Conservation (phyloP, 176 grass and related monocot genomes). For the Dendrocalamus sinicus region DNA sequence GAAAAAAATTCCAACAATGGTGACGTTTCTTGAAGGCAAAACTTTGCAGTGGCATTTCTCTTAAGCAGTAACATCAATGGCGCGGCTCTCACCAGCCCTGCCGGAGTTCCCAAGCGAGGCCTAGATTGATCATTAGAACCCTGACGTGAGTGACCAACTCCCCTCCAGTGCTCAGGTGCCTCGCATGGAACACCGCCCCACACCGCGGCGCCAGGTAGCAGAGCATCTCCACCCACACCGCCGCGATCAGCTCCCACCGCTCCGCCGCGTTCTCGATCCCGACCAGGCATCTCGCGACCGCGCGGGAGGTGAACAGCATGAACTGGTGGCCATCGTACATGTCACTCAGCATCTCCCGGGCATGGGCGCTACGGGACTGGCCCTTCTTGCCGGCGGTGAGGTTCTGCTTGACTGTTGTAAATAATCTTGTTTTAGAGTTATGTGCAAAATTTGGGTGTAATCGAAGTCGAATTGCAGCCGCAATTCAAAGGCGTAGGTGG, state of each 20-base stretch:
- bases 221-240: slow-evolving; percentile 14
- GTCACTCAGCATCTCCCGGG: not conserved
- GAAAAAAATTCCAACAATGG: no score
- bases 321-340: not conserved
- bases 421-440: no score
- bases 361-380: not conserved
- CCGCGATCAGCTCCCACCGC: not conserved
- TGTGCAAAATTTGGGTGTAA: no score
- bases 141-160: slow-evolving; percentile 3
- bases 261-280: not conserved
- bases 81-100: not conserved
- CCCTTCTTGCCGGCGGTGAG: not conserved
- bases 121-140: not conserved
- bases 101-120: not conserved
- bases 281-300: not conserved
- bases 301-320: not conserved
- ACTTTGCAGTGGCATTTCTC: no score
- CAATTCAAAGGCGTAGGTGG: no score
- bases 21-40: no score
- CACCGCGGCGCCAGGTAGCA: not conserved
- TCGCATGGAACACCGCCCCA: not conserved
- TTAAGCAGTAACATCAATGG: no score
- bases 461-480: no score
- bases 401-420: not conserved
- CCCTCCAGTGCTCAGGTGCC: not conserved